These are phyloP conservation scores for Penicillium atrosanguineum DNA, from an alignment of 495 filamentous ascomycete species.

Conservation along the genomic window DNA sequence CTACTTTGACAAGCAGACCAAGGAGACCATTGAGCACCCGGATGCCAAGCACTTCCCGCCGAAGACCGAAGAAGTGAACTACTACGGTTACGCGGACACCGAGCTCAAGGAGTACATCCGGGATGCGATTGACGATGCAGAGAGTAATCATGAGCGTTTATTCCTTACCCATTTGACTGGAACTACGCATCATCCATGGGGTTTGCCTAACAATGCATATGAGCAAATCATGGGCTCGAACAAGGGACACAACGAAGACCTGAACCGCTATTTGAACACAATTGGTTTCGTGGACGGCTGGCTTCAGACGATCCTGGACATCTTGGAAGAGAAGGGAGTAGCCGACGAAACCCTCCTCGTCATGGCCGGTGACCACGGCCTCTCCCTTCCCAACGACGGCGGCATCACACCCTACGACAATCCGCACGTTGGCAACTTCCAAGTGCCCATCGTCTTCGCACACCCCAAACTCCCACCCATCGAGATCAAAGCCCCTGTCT, in stretches of 20 bases:
- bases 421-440: conserved; percentile 36
- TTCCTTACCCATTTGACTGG: conserved; percentile 51
- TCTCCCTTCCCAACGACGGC: conserved; percentile 33
- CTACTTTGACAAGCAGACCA: conserved; percentile 37
- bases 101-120: conserved; percentile 45
- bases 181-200: conserved; percentile 50
- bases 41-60: conserved; percentile 37
- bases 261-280: conserved; percentile 42
- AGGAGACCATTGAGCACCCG: conserved; percentile 38
- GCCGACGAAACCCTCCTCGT: conserved; percentile 45
- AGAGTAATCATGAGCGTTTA: conserved; percentile 39
- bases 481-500: conserved; percentile 28
- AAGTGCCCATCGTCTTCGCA: conserved; percentile 37
- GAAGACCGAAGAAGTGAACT: conserved; percentile 42
- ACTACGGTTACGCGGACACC: conserved; percentile 49
- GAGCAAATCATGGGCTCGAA: conserved; percentile 14
- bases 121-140: conserved; percentile 45
- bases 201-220: conserved; percentile 31
- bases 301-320: conserved; percentile 34
- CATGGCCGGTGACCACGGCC: conserved; percentile 44
- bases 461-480: conserved; percentile 37
- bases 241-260: conserved; percentile 15
- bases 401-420: conserved; percentile 36
- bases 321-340: conserved; percentile 40
- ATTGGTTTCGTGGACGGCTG: conserved; percentile 42